These are phyloP conservation scores for Macrotyloma uniflorum DNA, from an alignment of 306 rosid species.

Conservation along the genomic window DNA sequence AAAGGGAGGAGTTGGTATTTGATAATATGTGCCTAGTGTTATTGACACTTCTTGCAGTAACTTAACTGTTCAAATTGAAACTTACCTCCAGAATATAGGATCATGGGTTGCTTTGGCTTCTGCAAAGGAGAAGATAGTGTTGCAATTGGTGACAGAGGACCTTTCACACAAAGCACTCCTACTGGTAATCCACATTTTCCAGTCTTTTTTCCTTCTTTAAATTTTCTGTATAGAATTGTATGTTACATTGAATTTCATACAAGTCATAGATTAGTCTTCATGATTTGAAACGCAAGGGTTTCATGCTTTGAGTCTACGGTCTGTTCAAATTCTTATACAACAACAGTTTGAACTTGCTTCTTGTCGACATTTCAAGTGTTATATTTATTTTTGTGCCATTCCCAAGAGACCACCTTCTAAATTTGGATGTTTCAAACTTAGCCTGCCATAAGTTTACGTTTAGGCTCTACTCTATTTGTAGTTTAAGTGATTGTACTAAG, in stretches of 20 bases:
- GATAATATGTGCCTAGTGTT: slow-evolving; percentile 10
- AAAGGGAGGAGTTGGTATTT: slow-evolving; percentile 6
- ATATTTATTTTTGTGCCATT: neutral
- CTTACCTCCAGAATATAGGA: slow-evolving; percentile 42
- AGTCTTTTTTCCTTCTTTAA: neutral
- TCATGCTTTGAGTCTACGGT: neutral
- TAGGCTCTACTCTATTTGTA: neutral
- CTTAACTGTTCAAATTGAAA: slow-evolving; percentile 10
- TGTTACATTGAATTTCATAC: neutral
- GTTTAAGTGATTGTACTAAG: neutral
- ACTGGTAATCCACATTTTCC: slow-evolving; percentile 43
- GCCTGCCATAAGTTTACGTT: neutral
- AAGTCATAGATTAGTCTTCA: neutral
- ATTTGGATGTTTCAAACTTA: neutral
- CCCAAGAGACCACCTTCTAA: neutral
- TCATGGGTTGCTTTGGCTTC: slow-evolving; percentile 82
- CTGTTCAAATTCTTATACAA: neutral
- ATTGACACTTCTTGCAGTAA: slow-evolving; percentile 10
- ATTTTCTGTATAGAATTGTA: slow-evolving; percentile 10
- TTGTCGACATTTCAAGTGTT: neutral
- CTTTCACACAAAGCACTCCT: slow-evolving; percentile 40
- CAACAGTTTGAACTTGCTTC: slow-evolving; percentile 1
- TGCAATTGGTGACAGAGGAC: slow-evolving; percentile 50
- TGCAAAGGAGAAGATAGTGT: slow-evolving; percentile 59
- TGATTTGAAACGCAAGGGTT: neutral